Percentiles rank a stretch among this genome's conserved stretches.
These are phyloP conservation scores for Aspergillus sergii DNA, from an alignment of 2,329 filamentous ascomycete species.

Conservation along the genomic window DNA sequence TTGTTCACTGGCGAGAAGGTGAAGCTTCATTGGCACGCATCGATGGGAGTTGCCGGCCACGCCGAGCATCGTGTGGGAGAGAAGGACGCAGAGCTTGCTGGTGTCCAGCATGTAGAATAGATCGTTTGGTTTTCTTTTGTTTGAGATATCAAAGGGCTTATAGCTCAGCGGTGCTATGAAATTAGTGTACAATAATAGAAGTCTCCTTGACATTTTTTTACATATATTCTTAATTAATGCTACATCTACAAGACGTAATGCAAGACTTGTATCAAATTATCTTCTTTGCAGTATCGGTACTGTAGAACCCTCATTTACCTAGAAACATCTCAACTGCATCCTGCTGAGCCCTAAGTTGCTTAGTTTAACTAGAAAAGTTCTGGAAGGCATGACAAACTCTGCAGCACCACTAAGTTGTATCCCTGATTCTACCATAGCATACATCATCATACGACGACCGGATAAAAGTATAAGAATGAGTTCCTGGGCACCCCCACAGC, in stretches of 20 bases:
- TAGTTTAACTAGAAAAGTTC: background rate
- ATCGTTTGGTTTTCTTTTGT: background rate
- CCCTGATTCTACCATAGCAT: background rate
- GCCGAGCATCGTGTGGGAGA: conserved; percentile 21
- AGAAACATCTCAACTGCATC: background rate
- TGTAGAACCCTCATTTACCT: background rate
- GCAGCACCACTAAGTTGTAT: background rate
- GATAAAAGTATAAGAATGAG: conserved; percentile 1
- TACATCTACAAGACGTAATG: background rate
- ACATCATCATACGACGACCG: background rate
- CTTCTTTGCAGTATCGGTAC: background rate
- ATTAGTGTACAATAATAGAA: background rate
- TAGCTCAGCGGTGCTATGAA: background rate
- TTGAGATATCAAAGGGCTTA: background rate
- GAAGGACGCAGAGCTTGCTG: conserved; percentile 17
- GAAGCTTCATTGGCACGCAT: conserved; percentile 33
- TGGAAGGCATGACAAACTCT: background rate
- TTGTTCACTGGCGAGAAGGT: conserved; percentile 39
- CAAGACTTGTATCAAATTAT: background rate
- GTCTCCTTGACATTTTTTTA: background rate
- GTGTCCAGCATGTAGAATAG: conserved; percentile 29
- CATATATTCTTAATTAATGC: background rate
- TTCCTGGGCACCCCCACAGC: background rate
- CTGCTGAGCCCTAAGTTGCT: background rate
- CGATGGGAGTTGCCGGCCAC: conserved; percentile 29